Conservation (phyloP, 176 grass and related monocot species). For the Avena eriantha region DNA sequence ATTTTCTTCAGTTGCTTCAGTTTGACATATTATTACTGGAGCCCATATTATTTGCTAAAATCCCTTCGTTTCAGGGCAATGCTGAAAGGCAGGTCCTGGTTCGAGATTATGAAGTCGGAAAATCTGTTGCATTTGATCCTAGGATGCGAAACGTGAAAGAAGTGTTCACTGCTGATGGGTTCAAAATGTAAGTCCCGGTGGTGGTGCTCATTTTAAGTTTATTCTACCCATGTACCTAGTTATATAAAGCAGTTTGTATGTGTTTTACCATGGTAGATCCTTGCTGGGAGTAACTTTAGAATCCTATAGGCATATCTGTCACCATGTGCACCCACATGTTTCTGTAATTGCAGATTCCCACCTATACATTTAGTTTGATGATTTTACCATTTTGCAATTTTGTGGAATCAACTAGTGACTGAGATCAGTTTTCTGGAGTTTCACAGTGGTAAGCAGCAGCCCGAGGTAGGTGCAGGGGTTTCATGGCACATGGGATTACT, state of each 20-base stretch:
- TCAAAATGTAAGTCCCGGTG: slow-evolving; percentile 64
- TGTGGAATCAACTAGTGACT: background rate
- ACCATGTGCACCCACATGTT: slow-evolving; percentile 17
- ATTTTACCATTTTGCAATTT: slow-evolving; percentile 11
- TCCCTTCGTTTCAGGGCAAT: slow-evolving; percentile 58
- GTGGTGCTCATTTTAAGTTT: background rate
- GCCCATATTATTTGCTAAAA: background rate
- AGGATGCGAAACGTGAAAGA: slow-evolving; percentile 79
- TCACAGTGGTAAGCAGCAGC: background rate
- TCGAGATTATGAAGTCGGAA: slow-evolving; percentile 72
- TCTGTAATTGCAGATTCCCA: slow-evolving; percentile 1
- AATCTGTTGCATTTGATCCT: slow-evolving; percentile 80
- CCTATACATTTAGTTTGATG: slow-evolving; percentile 1
- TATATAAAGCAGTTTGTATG: background rate
- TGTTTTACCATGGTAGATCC: background rate
- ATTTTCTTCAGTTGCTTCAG: background rate
- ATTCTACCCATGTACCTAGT: slow-evolving; percentile 1
- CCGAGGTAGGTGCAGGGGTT: background rate
- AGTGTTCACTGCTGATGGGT: slow-evolving; percentile 88
- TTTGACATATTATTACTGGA: slow-evolving; percentile 7
- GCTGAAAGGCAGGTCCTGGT: slow-evolving; percentile 91
- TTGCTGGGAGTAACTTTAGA: slow-evolving; percentile 1
- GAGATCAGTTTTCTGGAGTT: slow-evolving; percentile 16
- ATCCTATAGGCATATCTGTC: slow-evolving; percentile 9
- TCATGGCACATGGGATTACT: background rate